Percentiles rank a stretch among this genome's conserved stretches.
Conservation (phyloP, 345 rosid genomes). For the Kernera saxatilis region DNA sequence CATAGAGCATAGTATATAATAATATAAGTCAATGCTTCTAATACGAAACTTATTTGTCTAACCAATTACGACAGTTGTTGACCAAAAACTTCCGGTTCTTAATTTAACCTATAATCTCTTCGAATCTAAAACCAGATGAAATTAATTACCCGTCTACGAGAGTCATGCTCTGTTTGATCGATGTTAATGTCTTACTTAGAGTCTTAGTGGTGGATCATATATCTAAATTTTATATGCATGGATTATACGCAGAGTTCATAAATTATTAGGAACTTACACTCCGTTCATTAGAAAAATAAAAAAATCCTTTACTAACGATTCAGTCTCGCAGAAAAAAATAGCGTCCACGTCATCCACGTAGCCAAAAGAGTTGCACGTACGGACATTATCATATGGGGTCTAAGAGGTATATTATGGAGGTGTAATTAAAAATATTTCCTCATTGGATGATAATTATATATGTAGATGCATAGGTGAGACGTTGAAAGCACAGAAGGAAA, state of each 20-base stretch:
- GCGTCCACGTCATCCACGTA: background rate
- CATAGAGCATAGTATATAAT: background rate
- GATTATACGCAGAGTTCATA: background rate
- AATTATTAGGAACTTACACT: background rate
- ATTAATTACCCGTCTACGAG: background rate
- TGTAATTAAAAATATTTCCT: conserved; percentile 6
- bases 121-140: background rate
- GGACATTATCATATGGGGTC: conserved; percentile 20
- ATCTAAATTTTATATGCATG: background rate
- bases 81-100: background rate
- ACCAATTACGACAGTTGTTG: background rate
- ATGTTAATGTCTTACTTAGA: background rate
- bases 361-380: conserved; percentile 20
- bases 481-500: conserved; percentile 31
- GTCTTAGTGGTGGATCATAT: background rate
- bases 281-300: background rate
- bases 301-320: too few species aligned
- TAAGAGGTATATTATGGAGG: background rate
- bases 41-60: background rate
- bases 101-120: background rate
- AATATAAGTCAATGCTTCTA: background rate
- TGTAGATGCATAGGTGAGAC: conserved; percentile 27
- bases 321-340: background rate
- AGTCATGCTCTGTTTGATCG: background rate
- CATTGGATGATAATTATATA: background rate